Base-by-base conservation (phyloP, 192 early-diverging fungal species). In the Tieghemiomyces parasiticus region DNA sequence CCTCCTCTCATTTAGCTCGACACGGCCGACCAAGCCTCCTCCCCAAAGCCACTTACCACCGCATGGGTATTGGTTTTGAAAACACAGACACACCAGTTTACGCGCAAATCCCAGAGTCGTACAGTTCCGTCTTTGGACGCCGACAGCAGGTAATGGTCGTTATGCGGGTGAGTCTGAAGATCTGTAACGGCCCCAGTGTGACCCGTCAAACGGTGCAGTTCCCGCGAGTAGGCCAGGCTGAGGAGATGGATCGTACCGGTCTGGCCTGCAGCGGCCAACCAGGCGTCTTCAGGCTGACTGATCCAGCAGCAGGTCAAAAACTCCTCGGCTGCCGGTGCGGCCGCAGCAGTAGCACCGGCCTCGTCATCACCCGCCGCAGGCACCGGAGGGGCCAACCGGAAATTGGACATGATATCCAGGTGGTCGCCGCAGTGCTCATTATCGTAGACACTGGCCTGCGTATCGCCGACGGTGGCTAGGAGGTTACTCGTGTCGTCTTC, bases 391-490 rank as follows among this genome's bases (percentile, higher is more conserved):
- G 22, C 66, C 14, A 89, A 62, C 45, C 82, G 76, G 59, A 84
- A 95, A 65, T 95, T 88, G 6, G 89, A 90, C 87, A 95, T 91
- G 53, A 95, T 86, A 63, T 95, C 90, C 63, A 95, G 73, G 59
- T 95, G 92, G 63, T 92, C 89, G 13, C 89, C 90, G 58, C 87
- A 90, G 65, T 95, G 90, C 64, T 90, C 89, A 67, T 95, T 95
- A 62, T 95, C 92, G 65, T 88, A 95, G 16, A 92, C 76, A 59
- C 83, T 92, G 16, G 83, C 81, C 81, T 87, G 85, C 33, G 71
- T 63, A 22, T 76, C 75, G 28, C 85, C 88, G 6, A 81, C 80
- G 0, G 81, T 90, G 8, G 79, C 86, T 38, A 89, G 66, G 26
- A 92, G 64, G 52, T 89, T 89, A 61, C 83, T 86, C 32, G 74